Conservation (phyloP, 140 eudicot genomes). For the Eryngium alpinum region DNA sequence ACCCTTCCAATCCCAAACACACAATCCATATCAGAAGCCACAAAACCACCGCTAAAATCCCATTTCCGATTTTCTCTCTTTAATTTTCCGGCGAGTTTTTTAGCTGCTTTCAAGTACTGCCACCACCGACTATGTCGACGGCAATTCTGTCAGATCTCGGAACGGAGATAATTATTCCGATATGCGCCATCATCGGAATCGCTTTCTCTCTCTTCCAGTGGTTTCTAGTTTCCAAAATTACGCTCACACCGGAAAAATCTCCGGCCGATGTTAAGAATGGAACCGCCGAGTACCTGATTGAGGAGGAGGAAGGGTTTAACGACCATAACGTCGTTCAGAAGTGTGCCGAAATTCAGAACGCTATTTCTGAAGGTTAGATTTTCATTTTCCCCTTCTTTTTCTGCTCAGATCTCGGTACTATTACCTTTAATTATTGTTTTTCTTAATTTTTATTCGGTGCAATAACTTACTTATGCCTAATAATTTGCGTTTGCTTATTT, state of each 20-base stretch:
- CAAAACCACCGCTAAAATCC: background rate
- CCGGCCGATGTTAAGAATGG: slow-evolving; percentile 29
- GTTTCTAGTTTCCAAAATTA: slow-evolving; percentile 33
- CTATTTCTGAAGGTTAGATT: slow-evolving; percentile 38
- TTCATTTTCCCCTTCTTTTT: background rate
- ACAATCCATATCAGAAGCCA: background rate
- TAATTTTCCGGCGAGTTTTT: slow-evolving; percentile 1
- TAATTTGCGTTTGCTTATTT: no score
- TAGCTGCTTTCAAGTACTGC: background rate
- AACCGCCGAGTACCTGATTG: slow-evolving; percentile 30
- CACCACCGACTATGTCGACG: slow-evolving; percentile 11
- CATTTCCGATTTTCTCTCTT: background rate
- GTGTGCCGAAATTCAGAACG: slow-evolving; percentile 47
- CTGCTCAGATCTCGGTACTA: background rate
- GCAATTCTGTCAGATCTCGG: slow-evolving; percentile 36
- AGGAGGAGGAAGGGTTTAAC: slow-evolving; percentile 44
- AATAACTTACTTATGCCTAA: no score
- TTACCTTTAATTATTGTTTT: background rate
- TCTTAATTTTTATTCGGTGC: background rate
- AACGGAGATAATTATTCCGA: slow-evolving; percentile 35
- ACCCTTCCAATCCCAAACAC: no score
- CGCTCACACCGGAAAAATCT: slow-evolving; percentile 21
- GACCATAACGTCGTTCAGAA: slow-evolving; percentile 32
- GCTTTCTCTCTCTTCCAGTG: slow-evolving; percentile 40
- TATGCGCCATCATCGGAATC: slow-evolving; percentile 42